Conservation (phyloP, 2,329 filamentous ascomycete species). For the Cordyceps tenuipes region DNA sequence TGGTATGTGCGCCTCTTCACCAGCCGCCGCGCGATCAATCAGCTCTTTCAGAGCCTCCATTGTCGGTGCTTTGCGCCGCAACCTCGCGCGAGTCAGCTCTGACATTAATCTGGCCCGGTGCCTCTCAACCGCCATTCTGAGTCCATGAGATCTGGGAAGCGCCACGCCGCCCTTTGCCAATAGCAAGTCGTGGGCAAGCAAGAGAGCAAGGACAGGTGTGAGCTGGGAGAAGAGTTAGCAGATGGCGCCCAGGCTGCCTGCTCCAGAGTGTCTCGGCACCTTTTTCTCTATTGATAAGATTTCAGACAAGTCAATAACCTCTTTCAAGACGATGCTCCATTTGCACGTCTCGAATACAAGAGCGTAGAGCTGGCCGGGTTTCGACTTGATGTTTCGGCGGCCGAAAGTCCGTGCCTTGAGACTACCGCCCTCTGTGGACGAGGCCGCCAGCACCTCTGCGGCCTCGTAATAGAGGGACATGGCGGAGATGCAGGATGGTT, state of each 20-base stretch:
- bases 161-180: slow-evolving; percentile 76
- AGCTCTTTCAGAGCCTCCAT: slow-evolving; percentile 56
- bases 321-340: slow-evolving; percentile 80
- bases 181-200: slow-evolving; percentile 80
- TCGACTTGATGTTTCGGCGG: slow-evolving; percentile 65
- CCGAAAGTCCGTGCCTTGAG: slow-evolving; percentile 79
- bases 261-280: slow-evolving; percentile 37
- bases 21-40: slow-evolving; percentile 42
- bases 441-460: slow-evolving; percentile 61
- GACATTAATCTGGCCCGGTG: slow-evolving; percentile 75
- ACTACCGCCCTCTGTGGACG: slow-evolving; percentile 54
- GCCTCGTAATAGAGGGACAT: slow-evolving; percentile 98
- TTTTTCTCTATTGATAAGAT: slow-evolving; percentile 76
- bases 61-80: slow-evolving; percentile 62
- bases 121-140: slow-evolving; percentile 65
- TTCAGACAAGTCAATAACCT: slow-evolving; percentile 76
- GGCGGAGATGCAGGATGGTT: too few relatives aligned
- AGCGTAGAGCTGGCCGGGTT: slow-evolving; percentile 77
- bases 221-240: slow-evolving; percentile 44
- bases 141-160: slow-evolving; percentile 68
- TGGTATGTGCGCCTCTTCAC: slow-evolving; percentile 56
- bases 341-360: slow-evolving; percentile 80
- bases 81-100: slow-evolving; percentile 71
- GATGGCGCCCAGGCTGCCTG: background rate
- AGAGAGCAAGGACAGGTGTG: slow-evolving; percentile 67